These are phyloP conservation scores for Cairneyella variabilis DNA, from an alignment of 495 filamentous ascomycete species.

Conservation along the genomic window DNA sequence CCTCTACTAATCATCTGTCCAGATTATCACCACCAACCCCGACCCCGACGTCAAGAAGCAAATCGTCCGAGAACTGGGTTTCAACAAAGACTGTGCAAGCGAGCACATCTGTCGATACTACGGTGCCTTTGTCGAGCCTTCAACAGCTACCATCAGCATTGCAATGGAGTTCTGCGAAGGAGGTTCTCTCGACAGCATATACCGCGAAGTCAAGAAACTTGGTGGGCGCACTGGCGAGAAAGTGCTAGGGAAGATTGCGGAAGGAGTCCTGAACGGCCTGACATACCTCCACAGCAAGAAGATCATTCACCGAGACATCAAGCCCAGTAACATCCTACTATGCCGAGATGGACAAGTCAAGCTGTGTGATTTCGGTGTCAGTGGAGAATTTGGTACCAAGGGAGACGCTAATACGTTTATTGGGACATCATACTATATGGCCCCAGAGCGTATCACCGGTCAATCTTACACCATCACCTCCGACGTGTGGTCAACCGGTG, in stretches of 20 bases:
- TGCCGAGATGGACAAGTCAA: conserved; percentile 92
- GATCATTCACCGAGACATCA: conserved; percentile 99
- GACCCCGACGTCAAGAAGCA: conserved; percentile 98
- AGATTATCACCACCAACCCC: conserved; percentile 98
- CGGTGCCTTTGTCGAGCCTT: conserved; percentile 90
- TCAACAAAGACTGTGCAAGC: conserved; percentile 95
- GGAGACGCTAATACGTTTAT: conserved; percentile 99
- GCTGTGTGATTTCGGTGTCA: conserved; percentile 97
- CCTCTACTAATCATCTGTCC: conserved; percentile 14
- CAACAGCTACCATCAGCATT: conserved; percentile 91
- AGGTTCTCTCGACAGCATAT: conserved; percentile 90
- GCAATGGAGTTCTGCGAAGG: conserved; percentile 99
- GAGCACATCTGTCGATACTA: conserved; percentile 96
- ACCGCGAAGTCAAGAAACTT: conserved; percentile 92
- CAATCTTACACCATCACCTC: conserved; percentile 98
- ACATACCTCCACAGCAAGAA: conserved; percentile 95
- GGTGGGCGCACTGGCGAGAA: conserved; percentile 96
- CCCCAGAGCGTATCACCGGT: conserved; percentile 94
- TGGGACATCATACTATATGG: conserved; percentile 99
- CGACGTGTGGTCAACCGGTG: conserved; percentile 95
- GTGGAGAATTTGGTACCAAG: conserved; percentile 96
- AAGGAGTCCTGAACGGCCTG: conserved; percentile 88
- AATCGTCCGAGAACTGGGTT: conserved; percentile 89
- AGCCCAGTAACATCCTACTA: conserved; percentile 94
- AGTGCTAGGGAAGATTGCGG: conserved; percentile 95